Evolutionary conservation across 2,329 filamentous ascomycete genomes (phyloP).

Genomic region (Aspergillus eucalypticola): DNA sequence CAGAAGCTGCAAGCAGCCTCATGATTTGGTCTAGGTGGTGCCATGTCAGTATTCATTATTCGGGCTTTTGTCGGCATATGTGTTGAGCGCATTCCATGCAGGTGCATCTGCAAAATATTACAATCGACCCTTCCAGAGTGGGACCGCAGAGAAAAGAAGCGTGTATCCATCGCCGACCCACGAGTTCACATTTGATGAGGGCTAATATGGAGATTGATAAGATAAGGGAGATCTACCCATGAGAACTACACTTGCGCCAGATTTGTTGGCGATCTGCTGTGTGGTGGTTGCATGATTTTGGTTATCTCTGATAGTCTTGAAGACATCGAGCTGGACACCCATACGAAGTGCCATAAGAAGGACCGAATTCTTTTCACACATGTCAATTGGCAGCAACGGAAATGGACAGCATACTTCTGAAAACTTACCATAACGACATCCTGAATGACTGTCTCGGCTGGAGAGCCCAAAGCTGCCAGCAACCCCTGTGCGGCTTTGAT

Average conservation of each 20-base stretch:
- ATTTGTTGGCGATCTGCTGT: constrained; percentile 12
- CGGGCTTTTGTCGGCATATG: not conserved
- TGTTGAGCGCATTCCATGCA: not conserved
- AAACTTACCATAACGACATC: constrained; percentile 18
- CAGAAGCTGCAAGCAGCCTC: constrained; percentile 18
- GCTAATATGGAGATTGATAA: not conserved
- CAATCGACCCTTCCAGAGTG: not conserved
- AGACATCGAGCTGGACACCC: constrained; percentile 18
- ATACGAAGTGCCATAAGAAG: constrained; percentile 17
- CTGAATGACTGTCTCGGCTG: constrained; percentile 16
- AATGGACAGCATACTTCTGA: not conserved
- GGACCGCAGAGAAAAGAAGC: not conserved
- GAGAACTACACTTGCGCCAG: constrained; percentile 16
- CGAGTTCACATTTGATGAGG: not conserved
- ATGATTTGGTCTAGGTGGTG: constrained; percentile 17
- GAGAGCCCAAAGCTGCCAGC: constrained; percentile 11
- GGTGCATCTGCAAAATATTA: too few species aligned
- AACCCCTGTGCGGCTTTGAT: constrained; percentile 12
- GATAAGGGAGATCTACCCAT: constrained; percentile 11
- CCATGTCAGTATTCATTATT: not conserved
- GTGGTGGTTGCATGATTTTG: constrained; percentile 5
- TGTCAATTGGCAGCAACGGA: not conserved
- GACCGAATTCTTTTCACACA: not conserved
- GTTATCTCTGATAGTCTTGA: constrained; percentile 7
- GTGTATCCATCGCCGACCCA: not conserved